Conservation (phyloP, 2,329 filamentous ascomycete species). For the Cladorrhinum sp. region DNA sequence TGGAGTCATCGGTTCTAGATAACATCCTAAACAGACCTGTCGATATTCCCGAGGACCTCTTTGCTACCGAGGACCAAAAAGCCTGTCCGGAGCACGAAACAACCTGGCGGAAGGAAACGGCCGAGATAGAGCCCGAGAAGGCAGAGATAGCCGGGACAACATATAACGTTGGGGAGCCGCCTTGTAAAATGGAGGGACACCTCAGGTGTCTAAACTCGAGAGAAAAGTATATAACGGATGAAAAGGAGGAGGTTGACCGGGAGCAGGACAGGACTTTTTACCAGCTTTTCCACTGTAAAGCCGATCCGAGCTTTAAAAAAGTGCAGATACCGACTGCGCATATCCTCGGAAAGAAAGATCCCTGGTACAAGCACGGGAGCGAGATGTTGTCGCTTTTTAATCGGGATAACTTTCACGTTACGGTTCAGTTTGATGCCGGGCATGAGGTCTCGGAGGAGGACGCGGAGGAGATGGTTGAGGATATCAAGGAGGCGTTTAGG, state of each 20-base stretch:
- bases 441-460: not conserved
- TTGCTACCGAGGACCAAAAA: not conserved
- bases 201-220: not conserved
- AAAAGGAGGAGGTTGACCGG: not conserved
- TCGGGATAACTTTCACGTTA: not conserved
- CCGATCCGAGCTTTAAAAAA: not conserved
- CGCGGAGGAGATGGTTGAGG: not conserved
- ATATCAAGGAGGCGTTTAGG: not conserved
- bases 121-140: not conserved
- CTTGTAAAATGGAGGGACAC: not conserved
- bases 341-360: not conserved
- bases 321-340: not conserved
- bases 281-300: not conserved
- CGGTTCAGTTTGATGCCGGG: not conserved
- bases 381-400: not conserved
- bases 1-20: not conserved
- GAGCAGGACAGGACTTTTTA: not conserved
- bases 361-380: not conserved
- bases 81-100: not conserved
- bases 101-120: not conserved
- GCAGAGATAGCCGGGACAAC: not conserved
- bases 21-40: not conserved
- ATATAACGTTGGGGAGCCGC: not conserved
- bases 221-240: not conserved
- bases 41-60: not conserved